Evolutionary conservation across 176 grass and related monocot species (phyloP).

Genomic region (Phyllostachys edulis): DNA sequence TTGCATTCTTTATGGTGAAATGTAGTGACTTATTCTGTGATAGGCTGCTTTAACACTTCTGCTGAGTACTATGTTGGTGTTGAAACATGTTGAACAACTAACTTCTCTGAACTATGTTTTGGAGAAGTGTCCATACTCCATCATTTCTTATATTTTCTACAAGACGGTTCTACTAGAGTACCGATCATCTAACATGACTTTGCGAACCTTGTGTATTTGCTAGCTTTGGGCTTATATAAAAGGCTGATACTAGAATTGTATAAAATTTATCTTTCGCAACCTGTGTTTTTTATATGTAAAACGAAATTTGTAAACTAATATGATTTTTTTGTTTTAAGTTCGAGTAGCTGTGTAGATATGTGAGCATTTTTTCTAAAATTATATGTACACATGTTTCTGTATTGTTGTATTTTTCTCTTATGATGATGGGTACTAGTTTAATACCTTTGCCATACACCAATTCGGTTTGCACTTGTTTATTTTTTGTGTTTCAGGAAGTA

Average conservation of each 20-base stretch:
- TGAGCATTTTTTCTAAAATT: background rate
- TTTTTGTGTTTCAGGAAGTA: constrained; percentile 57
- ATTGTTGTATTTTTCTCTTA: background rate
- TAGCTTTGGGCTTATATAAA: background rate
- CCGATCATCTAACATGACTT: background rate
- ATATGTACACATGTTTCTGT: background rate
- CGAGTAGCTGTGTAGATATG: background rate
- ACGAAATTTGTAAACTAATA: background rate
- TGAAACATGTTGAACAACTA: background rate
- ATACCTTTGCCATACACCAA: background rate
- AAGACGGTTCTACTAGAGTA: background rate
- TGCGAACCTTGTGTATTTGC: background rate
- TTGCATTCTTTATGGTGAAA: constrained; percentile 6
- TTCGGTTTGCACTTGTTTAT: background rate
- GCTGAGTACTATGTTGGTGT: background rate
- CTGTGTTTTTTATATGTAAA: background rate
- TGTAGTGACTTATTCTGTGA: background rate
- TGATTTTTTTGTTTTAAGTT: background rate
- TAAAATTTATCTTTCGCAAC: background rate
- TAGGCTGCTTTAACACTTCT: background rate
- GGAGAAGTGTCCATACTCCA: background rate
- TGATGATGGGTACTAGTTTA: background rate
- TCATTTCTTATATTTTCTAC: background rate
- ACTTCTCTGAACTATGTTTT: background rate
- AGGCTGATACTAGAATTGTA: background rate